phyloP scores from a whole-genome alignment of 2,329 filamentous ascomycete genomes.

The Pseudocercospora crystallina region DNA sequence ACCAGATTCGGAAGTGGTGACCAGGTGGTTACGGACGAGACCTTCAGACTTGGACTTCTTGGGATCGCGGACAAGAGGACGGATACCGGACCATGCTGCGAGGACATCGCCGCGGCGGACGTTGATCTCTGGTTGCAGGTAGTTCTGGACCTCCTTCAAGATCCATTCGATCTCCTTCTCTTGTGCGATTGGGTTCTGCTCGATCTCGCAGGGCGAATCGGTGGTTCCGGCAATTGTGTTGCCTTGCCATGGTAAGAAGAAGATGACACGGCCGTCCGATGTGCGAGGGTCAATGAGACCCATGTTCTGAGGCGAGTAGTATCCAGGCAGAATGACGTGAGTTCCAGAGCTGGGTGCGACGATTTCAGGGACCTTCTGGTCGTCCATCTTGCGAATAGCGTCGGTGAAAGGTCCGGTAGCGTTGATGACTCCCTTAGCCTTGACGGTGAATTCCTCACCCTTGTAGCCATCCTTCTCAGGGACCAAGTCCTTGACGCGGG shows the following conservation, averaged over 20 bases:
- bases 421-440: slow-evolving; percentile 80
- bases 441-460: slow-evolving; percentile 65
- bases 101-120: slow-evolving; percentile 84
- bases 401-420: slow-evolving; percentile 88
- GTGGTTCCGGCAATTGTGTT: slow-evolving; percentile 90
- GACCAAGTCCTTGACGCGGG: slow-evolving; percentile 69
- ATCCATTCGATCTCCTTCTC: slow-evolving; percentile 90
- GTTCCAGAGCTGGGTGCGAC: slow-evolving; percentile 83
- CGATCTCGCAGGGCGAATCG: slow-evolving; percentile 72
- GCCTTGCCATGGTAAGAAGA: slow-evolving; percentile 91
- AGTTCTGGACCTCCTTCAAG: slow-evolving; percentile 76
- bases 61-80: slow-evolving; percentile 81
- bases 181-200: slow-evolving; percentile 70
- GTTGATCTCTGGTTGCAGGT: slow-evolving; percentile 80
- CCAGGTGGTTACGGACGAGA: slow-evolving; percentile 81
- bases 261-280: slow-evolving; percentile 85
- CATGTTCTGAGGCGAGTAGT: slow-evolving; percentile 83
- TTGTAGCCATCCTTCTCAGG: slow-evolving; percentile 63
- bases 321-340: slow-evolving; percentile 82
- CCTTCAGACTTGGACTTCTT: slow-evolving; percentile 84
- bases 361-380: slow-evolving; percentile 69
- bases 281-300: slow-evolving; percentile 83
- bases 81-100: slow-evolving; percentile 85
- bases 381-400: slow-evolving; percentile 81
- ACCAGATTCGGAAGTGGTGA: slow-evolving; percentile 76